Percentiles rank a stretch among this genome's conserved stretches.
Conservation (phyloP, 2,329 filamentous ascomycete genomes). For the Sporothrix protearum region DNA sequence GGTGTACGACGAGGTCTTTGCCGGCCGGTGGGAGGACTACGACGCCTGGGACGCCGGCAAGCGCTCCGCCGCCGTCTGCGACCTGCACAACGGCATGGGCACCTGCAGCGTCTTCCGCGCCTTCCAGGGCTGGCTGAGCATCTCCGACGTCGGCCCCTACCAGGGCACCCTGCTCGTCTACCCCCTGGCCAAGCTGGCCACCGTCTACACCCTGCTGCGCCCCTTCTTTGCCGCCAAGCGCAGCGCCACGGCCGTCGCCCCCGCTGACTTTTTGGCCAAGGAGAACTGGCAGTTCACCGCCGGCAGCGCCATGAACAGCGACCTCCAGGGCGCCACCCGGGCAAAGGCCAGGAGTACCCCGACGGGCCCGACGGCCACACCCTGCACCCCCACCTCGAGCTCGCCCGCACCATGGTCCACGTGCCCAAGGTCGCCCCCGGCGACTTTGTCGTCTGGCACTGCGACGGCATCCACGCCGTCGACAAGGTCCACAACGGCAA, state of each 20-base stretch:
- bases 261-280: constrained; percentile 44
- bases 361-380: constrained; percentile 35
- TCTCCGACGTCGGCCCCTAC: constrained; percentile 67
- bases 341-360: constrained; percentile 66
- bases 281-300: constrained; percentile 36
- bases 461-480: constrained; percentile 77
- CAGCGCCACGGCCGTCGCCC: constrained; percentile 9
- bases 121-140: constrained; percentile 85
- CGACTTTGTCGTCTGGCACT: constrained; percentile 82
- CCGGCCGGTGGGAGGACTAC: constrained; percentile 74
- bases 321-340: constrained; percentile 64
- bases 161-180: constrained; percentile 82
- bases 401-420: constrained; percentile 67
- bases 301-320: constrained; percentile 30
- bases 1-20: constrained; percentile 70
- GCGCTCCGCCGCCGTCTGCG: constrained; percentile 63
- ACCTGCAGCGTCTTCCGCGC: constrained; percentile 81
- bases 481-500: constrained; percentile 71
- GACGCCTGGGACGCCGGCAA: constrained; percentile 77
- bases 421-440: constrained; percentile 66
- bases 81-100: constrained; percentile 77
- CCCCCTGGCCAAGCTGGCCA: constrained; percentile 70
- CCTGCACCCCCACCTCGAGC: constrained; percentile 67
- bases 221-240: constrained; percentile 69
- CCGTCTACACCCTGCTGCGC: constrained; percentile 74